Percentiles rank a stretch among this genome's conserved stretches.
phyloP scores from a whole-genome alignment of 176 grass and related monocot genomes.

The Phoenix roebelenii region DNA sequence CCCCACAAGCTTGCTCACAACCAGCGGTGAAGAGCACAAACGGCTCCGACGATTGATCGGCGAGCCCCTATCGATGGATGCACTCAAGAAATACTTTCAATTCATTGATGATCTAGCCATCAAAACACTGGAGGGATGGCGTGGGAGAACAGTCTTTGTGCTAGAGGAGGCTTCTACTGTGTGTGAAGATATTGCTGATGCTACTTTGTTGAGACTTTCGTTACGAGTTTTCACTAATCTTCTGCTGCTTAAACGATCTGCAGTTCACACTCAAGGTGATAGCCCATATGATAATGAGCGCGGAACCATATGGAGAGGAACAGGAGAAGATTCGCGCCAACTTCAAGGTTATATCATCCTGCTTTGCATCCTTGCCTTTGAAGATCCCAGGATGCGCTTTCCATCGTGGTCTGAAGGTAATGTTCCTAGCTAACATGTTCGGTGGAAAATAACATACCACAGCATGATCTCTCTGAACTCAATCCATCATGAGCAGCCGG shows the following conservation, averaged over 20 bases:
- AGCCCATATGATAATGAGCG: conserved; percentile 57
- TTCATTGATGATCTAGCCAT: conserved; percentile 48
- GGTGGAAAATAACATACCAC: too few species aligned
- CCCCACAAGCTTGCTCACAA: conserved; percentile 51
- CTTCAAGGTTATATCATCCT: conserved; percentile 64
- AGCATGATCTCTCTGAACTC: too few species aligned
- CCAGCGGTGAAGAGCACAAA: conserved; percentile 61
- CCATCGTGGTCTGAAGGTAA: conserved; percentile 39
- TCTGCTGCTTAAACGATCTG: too few species aligned
- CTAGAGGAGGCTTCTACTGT: conserved; percentile 50
- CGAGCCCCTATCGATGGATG: conserved; percentile 54
- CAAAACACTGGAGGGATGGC: conserved; percentile 37
- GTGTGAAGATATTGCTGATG: background rate
- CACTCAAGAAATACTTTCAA: conserved; percentile 37
- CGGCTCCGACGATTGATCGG: conserved; percentile 47
- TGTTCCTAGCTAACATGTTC: too few species aligned
- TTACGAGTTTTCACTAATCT: too few species aligned
- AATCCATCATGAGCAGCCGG: too few species aligned
- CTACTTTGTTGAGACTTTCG: background rate
- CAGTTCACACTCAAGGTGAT: conserved; percentile 80
- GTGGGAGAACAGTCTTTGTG: conserved; percentile 31
- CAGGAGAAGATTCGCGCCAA: conserved; percentile 57
- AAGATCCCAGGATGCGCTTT: conserved; percentile 54
- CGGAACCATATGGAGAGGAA: conserved; percentile 44
- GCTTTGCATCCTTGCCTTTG: conserved; percentile 49